Conservation (phyloP, 2,329 filamentous ascomycete species). For the Aspergillus puulaauensis region DNA sequence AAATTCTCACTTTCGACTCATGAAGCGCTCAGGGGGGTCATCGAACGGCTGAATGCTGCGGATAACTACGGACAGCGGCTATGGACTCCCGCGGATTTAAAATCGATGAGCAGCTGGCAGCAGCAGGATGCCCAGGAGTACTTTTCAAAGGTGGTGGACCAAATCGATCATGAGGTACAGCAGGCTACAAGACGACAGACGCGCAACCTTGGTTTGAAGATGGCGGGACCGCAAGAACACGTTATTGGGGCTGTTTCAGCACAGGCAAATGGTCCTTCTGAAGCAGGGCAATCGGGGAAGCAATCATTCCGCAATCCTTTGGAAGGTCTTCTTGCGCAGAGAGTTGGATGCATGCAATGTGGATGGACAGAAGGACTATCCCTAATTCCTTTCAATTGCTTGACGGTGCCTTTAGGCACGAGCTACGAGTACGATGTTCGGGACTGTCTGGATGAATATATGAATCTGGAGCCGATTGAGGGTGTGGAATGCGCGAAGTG, state of each 20-base stretch:
- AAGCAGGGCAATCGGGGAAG: conserved; percentile 15
- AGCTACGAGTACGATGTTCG: conserved; percentile 68
- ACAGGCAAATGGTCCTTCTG: conserved; percentile 15
- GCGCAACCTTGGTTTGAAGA: conserved; percentile 44
- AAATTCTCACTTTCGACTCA: conserved; percentile 48
- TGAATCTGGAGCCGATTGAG: conserved; percentile 78
- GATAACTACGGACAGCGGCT: conserved; percentile 72
- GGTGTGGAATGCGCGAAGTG: conserved; percentile 92
- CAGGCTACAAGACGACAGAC: conserved; percentile 49
- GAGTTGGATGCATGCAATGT: conserved; percentile 82
- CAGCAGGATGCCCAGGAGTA: conserved; percentile 99
- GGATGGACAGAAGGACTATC: conserved; percentile 85
- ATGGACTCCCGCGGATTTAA: conserved; percentile 78
- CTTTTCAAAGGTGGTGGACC: conserved; percentile 83
- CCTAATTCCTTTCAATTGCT: conserved; percentile 89
- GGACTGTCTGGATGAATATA: conserved; percentile 81
- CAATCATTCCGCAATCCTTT: conserved; percentile 67
- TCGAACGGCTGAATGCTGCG: conserved; percentile 68
- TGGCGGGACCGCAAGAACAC: conserved; percentile 34
- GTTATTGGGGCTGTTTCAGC: conserved; percentile 25
- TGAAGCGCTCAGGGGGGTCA: conserved; percentile 61
- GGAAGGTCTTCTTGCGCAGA: conserved; percentile 82
- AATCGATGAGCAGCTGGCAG: conserved; percentile 91
- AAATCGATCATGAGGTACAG: conserved; percentile 74
- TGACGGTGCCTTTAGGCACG: conserved; percentile 77